Conservation (phyloP, 1,284 basidiomycete species). For the Marasmius tenuissimus region DNA sequence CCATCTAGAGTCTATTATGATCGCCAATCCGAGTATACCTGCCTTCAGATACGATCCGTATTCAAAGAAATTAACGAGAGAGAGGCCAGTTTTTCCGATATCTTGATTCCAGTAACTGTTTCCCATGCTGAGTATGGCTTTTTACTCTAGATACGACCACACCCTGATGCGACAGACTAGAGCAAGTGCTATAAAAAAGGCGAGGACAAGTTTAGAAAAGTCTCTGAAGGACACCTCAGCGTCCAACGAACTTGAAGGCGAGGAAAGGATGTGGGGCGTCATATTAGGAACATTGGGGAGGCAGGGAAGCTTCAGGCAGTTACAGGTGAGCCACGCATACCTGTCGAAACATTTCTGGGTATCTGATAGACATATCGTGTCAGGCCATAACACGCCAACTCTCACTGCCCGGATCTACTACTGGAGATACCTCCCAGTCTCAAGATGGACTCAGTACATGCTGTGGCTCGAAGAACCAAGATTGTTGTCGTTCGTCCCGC, state of each 20-base stretch:
- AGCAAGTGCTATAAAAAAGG: conserved; percentile 76
- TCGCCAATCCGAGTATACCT: conserved; percentile 94
- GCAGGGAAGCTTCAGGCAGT: conserved; percentile 90
- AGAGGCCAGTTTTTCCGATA: conserved; percentile 41
- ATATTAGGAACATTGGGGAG: conserved; percentile 93
- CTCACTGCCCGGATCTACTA: conserved; percentile 21
- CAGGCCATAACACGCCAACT: conserved; percentile 79
- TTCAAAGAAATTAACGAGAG: conserved; percentile 94
- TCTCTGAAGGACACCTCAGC: conserved; percentile 24
- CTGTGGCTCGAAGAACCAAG: too few species aligned
- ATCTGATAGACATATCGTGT: conserved; percentile 3
- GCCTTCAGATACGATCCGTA: conserved; percentile 99
- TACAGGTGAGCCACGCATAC: conserved; percentile 52
- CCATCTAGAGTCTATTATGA: conserved; percentile 99
- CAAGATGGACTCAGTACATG: too few species aligned
- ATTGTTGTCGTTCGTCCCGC: too few species aligned
- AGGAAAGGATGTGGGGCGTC: conserved; percentile 78
- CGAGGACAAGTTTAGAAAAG: conserved; percentile 58
- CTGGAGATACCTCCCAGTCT: too few species aligned
- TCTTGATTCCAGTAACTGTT: not conserved
- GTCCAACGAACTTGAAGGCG: conserved; percentile 6
- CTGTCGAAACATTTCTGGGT: not conserved
- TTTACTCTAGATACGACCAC: conserved; percentile 69
- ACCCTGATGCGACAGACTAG: conserved; percentile 80
- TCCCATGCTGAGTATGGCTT: too few species aligned